Evolutionary conservation across 2,329 filamentous ascomycete species (phyloP).

Genomic region (Gaeumannomyces tritici): DNA sequence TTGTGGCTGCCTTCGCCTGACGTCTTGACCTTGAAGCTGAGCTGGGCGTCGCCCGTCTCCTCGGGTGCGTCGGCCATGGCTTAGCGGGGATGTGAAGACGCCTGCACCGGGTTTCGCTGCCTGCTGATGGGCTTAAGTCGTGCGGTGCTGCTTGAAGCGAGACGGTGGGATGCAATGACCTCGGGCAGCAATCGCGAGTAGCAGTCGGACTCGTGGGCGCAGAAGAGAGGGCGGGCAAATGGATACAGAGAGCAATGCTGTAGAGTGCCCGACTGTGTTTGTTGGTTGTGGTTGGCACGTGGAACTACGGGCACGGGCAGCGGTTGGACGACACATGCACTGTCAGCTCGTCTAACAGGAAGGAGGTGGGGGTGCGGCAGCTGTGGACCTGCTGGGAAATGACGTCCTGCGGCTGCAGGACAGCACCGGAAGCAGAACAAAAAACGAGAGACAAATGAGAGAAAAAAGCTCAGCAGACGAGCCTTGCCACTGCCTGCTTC

Average conservation of each 20-base stretch:
- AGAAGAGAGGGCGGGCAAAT: not conserved
- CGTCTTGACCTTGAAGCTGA: constrained; percentile 98
- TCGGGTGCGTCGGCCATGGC: constrained; percentile 57
- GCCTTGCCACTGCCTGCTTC: no score
- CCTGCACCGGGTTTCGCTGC: not conserved
- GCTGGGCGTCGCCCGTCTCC: constrained; percentile 55
- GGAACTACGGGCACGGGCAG: not conserved
- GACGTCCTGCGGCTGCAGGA: not conserved
- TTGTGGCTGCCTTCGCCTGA: constrained; percentile 80
- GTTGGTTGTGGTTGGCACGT: not conserved
- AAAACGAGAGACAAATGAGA: not conserved
- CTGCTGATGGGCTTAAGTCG: not conserved
- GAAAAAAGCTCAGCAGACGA: not conserved
- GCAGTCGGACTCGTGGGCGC: not conserved
- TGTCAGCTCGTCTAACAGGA: not conserved
- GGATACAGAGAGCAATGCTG: not conserved
- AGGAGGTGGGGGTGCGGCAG: not conserved
- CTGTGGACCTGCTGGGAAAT: not conserved
- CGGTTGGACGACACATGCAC: not conserved
- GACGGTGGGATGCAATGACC: not conserved
- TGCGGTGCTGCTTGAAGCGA: not conserved
- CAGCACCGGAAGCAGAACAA: not conserved
- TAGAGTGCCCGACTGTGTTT: not conserved
- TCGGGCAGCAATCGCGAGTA: not conserved
- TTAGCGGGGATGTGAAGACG: not conserved